Percentiles rank a stretch among this genome's conserved stretches.
phyloP scores from a whole-genome alignment of 108 stramenopile genomes.

The Nitzschia inconspicua region DNA sequence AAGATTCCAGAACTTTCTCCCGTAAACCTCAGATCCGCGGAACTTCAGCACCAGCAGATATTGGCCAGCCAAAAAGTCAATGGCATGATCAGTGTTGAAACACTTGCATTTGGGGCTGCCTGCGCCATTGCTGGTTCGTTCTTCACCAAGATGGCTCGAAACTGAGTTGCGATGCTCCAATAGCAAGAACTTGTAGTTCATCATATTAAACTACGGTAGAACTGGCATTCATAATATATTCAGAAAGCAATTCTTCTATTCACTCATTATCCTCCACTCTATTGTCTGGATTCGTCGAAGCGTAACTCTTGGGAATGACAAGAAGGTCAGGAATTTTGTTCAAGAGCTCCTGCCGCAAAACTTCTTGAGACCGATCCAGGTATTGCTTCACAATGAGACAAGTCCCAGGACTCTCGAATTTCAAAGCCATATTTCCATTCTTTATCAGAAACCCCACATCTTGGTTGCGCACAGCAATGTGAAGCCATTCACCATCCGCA shows the following conservation, averaged over 20 bases:
- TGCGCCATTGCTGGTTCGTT: constrained; percentile 13
- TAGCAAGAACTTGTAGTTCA: neutral
- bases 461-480: constrained; percentile 54
- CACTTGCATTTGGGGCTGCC: constrained; percentile 11
- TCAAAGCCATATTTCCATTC: constrained; percentile 75
- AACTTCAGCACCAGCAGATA: constrained; percentile 3
- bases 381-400: constrained; percentile 59
- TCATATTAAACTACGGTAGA: neutral
- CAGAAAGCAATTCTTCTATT: no score
- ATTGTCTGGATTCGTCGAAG: no score
- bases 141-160: neutral
- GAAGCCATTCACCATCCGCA: constrained; percentile 59
- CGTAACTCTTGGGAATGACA: no score
- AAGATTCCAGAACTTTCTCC: constrained; percentile 34
- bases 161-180: neutral
- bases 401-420: constrained; percentile 48
- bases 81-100: neutral
- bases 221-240: no score
- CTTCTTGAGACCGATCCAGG: constrained; percentile 48
- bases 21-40: constrained; percentile 21
- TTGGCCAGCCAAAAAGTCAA: neutral
- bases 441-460: constrained; percentile 42
- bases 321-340: constrained; percentile 13
- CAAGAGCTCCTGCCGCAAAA: constrained; percentile 33
- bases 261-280: no score